Evolutionary conservation across 768 basidiomycete species (phyloP).

Genomic region (Clathrus columnatus): DNA sequence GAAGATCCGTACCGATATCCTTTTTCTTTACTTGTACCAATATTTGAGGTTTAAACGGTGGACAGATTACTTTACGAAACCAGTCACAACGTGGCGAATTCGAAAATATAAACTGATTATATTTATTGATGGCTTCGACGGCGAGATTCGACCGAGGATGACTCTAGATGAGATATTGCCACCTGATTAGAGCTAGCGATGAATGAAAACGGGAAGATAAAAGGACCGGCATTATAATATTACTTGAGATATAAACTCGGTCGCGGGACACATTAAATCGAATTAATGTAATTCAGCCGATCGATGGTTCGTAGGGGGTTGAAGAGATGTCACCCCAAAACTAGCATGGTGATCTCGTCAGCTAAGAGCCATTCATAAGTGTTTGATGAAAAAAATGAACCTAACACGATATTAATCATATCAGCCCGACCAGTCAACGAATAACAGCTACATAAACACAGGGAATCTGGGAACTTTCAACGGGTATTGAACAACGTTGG

Average conservation of each 20-base stretch:
- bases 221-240: not conserved
- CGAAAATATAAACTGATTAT: not conserved
- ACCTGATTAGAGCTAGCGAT: not conserved
- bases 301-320: not conserved
- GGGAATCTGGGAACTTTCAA: no score
- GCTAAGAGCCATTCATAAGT: no score
- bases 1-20: not conserved
- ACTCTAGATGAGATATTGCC: not conserved
- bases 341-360: no score
- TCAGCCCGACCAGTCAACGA: no score
- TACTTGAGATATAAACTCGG: not conserved
- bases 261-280: not conserved
- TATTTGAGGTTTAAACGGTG: no score
- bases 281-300: not conserved
- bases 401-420: no score
- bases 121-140: no score
- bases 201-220: not conserved
- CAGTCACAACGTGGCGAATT: not conserved
- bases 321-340: no score
- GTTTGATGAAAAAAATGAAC: no score
- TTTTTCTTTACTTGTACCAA: not conserved
- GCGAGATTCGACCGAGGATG: not conserved
- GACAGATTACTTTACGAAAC: no score
- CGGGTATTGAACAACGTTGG: no score
- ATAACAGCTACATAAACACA: no score